These are phyloP conservation scores for Epichloe gansuensis DNA, from an alignment of 2,329 filamentous ascomycete species.

Conservation along the genomic window DNA sequence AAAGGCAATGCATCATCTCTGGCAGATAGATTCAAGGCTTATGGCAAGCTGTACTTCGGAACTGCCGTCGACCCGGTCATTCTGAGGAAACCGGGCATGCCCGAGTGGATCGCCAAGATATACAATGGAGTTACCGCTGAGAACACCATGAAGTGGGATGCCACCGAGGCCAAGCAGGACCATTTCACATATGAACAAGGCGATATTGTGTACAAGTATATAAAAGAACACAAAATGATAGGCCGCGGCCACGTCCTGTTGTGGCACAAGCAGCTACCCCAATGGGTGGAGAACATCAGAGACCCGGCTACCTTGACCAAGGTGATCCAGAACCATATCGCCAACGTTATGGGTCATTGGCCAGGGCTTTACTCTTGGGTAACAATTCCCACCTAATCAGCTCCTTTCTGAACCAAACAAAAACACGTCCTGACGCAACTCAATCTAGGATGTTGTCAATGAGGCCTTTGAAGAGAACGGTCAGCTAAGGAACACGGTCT, in stretches of 20 bases:
- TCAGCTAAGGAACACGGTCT: conserved; percentile 45
- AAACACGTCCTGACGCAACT: not conserved
- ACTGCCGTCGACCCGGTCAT: not conserved
- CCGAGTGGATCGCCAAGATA: not conserved
- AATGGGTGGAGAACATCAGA: not conserved
- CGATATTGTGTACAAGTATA: too few species aligned
- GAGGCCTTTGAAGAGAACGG: conserved; percentile 44
- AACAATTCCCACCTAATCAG: not conserved
- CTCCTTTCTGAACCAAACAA: not conserved
- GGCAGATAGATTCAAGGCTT: not conserved
- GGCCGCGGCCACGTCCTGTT: not conserved
- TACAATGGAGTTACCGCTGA: conserved; percentile 56
- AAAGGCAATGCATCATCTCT: not conserved
- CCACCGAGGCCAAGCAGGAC: conserved; percentile 24
- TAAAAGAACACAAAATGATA: not conserved
- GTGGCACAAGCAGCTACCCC: not conserved
- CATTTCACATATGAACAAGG: too few species aligned
- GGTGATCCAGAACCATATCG: not conserved
- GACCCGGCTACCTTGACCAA: not conserved
- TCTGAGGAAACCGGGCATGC: not conserved
- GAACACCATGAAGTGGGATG: conserved; percentile 62
- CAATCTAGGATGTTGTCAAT: not conserved
- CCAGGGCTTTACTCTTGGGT: not conserved
- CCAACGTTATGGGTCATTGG: not conserved
- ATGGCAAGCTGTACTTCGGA: not conserved